A percentile compares a stretch with the other conserved stretches of the same genome.
These are phyloP conservation scores for Fusarium fracticaudum DNA, from an alignment of 2,329 filamentous ascomycete genomes.

Conservation along the genomic window DNA sequence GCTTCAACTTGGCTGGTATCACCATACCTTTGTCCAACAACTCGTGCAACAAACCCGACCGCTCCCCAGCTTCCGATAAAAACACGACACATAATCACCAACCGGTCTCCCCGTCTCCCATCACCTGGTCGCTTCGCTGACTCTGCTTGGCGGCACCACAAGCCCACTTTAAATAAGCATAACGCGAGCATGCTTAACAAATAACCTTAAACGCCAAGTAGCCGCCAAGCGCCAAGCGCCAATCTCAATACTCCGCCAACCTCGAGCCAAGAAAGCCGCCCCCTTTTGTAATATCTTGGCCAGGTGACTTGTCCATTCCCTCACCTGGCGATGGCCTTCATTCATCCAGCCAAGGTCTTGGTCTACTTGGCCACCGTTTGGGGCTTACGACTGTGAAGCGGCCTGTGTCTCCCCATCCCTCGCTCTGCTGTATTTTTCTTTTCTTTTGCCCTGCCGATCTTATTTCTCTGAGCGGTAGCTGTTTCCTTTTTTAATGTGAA, in stretches of 20 bases:
- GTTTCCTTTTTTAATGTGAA: not conserved
- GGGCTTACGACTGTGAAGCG: not conserved
- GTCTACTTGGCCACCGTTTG: slow-evolving; percentile 14
- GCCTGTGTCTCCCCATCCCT: not conserved
- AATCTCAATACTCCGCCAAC: slow-evolving; percentile 6
- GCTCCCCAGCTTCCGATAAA: not conserved
- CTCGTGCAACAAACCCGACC: not conserved
- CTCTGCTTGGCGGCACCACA: not conserved
- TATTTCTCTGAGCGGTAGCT: not conserved
- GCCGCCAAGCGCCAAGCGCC: slow-evolving; percentile 36
- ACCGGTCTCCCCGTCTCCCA: not conserved
- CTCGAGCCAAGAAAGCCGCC: slow-evolving; percentile 12
- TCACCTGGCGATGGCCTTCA: not conserved
- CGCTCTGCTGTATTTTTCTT: not conserved
- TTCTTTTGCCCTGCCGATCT: not conserved
- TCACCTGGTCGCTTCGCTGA: not conserved
- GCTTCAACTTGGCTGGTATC: not conserved
- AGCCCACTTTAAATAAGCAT: slow-evolving; percentile 10
- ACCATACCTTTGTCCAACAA: not conserved
- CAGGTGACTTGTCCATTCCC: not conserved
- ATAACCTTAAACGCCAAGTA: slow-evolving; percentile 32
- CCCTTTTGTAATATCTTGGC: slow-evolving; percentile 6
- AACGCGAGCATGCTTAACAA: slow-evolving; percentile 17
- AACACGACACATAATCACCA: not conserved
- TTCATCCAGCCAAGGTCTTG: slow-evolving; percentile 24